Evolutionary conservation across 2,329 filamentous ascomycete genomes (phyloP).

Genomic region (Colletotrichum chrysophilum): DNA sequence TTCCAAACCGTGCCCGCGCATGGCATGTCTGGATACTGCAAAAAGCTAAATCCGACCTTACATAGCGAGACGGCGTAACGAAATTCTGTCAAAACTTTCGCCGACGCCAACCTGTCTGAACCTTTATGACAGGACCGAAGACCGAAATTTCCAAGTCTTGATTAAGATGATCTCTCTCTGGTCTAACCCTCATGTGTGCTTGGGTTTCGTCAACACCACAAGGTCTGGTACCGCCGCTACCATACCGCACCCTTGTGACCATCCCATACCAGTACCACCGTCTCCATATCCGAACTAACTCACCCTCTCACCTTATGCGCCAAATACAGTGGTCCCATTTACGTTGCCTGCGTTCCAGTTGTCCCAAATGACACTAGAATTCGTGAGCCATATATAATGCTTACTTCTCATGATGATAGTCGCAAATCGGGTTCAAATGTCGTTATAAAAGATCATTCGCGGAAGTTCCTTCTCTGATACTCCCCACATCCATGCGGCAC

Average conservation of each 20-base stretch:
- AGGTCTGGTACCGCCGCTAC: background rate
- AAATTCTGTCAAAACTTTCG: background rate
- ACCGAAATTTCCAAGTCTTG: background rate
- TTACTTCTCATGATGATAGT: background rate
- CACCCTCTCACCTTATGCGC: background rate
- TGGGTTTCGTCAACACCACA: background rate
- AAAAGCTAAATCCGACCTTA: background rate
- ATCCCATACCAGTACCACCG: background rate
- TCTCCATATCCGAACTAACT: background rate
- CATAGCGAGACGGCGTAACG: background rate
- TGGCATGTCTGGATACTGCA: background rate
- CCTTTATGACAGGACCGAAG: background rate
- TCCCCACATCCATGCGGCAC: slow-evolving; percentile 43
- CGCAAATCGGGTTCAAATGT: background rate
- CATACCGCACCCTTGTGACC: background rate
- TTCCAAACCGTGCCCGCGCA: accelerated
- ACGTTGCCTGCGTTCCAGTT: too few relatives aligned
- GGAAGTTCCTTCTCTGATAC: slow-evolving; percentile 37
- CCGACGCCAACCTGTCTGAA: background rate
- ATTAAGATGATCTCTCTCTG: background rate
- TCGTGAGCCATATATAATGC: background rate
- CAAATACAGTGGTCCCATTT: background rate
- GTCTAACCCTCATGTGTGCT: background rate
- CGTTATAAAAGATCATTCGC: slow-evolving; percentile 39
- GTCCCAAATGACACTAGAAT: background rate